phyloP scores from a whole-genome alignment of 1,284 basidiomycete species.

The Ceratobasidium papillatum region DNA sequence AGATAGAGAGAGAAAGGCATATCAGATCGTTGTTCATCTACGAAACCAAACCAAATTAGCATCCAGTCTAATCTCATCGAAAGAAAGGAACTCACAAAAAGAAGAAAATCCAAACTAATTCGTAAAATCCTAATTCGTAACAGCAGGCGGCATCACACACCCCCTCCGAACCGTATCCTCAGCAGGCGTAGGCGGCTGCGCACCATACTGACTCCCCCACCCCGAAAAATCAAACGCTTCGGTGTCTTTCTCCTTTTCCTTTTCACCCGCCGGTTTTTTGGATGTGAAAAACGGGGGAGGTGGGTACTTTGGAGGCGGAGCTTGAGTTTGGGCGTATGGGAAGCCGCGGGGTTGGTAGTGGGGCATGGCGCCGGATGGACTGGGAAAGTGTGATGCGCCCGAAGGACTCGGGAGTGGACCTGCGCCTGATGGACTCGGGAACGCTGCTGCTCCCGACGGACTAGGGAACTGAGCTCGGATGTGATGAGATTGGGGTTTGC shows the following conservation, averaged over 20 bases:
- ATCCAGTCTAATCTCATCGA: neutral
- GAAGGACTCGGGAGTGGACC: neutral
- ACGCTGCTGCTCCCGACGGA: neutral
- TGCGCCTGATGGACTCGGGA: neutral
- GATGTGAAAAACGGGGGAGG: neutral
- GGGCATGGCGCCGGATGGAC: slow-evolving; percentile 11
- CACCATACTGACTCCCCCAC: slow-evolving; percentile 29
- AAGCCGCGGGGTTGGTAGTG: neutral
- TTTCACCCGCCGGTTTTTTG: neutral
- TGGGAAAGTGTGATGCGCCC: neutral
- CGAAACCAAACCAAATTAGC: neutral
- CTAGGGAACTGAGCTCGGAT: neutral
- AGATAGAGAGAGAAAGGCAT: neutral
- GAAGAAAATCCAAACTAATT: too few relatives aligned
- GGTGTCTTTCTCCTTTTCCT: slow-evolving; percentile 22
- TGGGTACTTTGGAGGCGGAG: neutral
- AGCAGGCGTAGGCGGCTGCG: slow-evolving; percentile 21
- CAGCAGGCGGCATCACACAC: slow-evolving; percentile 4
- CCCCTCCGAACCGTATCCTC: slow-evolving; percentile 29
- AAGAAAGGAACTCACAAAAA: neutral
- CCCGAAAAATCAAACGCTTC: slow-evolving; percentile 37
- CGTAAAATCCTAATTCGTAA: slow-evolving; percentile 23
- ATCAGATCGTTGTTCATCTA: neutral
- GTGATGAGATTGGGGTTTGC: neutral
- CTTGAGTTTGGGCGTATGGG: neutral